Evolutionary conservation across 2,329 filamentous ascomycete genomes (phyloP).

Genomic region (Cladosporium velox): DNA sequence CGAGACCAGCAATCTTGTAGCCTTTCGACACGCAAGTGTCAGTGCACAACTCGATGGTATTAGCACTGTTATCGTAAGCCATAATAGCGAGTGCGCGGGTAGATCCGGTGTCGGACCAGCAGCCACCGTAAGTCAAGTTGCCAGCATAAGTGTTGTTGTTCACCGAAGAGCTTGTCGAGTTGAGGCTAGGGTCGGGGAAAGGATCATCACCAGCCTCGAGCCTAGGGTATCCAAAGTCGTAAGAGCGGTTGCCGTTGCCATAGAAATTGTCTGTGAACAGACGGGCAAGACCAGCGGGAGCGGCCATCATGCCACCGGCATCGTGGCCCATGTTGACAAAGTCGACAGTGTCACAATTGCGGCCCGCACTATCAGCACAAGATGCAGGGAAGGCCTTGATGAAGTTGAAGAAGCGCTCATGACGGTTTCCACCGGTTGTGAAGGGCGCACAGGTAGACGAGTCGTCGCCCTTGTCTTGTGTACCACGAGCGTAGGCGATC

Average conservation of each 20-base stretch:
- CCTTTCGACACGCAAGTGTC: slow-evolving; percentile 34
- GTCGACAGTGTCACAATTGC: slow-evolving; percentile 41
- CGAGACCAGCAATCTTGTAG: slow-evolving; percentile 40
- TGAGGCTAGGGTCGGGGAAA: slow-evolving; percentile 36
- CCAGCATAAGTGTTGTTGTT: slow-evolving; percentile 38
- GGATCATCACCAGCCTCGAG: slow-evolving; percentile 38
- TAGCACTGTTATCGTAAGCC: slow-evolving; percentile 33
- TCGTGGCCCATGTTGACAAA: slow-evolving; percentile 40
- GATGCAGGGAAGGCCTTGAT: slow-evolving; percentile 36
- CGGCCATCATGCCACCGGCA: slow-evolving; percentile 39
- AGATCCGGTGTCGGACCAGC: slow-evolving; percentile 37
- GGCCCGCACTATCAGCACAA: slow-evolving; percentile 28
- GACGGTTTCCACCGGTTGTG: slow-evolving; percentile 39
- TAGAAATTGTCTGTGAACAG: slow-evolving; percentile 44
- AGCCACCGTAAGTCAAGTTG: slow-evolving; percentile 42
- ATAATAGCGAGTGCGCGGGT: slow-evolving; percentile 29
- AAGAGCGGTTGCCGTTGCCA: slow-evolving; percentile 37
- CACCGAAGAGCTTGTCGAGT: slow-evolving; percentile 25
- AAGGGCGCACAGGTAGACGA: slow-evolving; percentile 37
- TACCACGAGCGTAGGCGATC: slow-evolving; percentile 40
- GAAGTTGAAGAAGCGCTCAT: slow-evolving; percentile 45
- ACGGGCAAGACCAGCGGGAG: slow-evolving; percentile 38
- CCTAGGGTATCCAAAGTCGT: slow-evolving; percentile 42
- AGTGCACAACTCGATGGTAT: slow-evolving; percentile 38
- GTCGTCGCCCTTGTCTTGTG: slow-evolving; percentile 39